Base-by-base conservation (phyloP, 345 rosid genomes). In the Crucihimalaya himalaica region DNA sequence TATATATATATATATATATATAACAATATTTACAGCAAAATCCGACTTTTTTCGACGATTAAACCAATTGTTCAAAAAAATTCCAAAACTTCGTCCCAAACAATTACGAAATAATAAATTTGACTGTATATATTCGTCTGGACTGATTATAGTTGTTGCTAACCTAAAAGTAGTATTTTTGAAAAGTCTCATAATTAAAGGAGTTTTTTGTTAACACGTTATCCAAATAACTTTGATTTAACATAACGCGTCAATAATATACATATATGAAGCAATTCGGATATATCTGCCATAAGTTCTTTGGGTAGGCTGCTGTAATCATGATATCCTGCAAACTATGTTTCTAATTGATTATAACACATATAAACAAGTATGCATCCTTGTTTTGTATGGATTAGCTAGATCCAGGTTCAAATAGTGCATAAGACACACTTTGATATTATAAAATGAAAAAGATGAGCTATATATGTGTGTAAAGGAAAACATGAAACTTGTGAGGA, bases 401-500 rank as follows among this genome's bases (percentile, higher is more conserved):
- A 37, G 50, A 66, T 66, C 43, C 23, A 23, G 12, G 60, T 45
- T 31, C 20, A 39, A 15, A 42, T 55, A 8, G 15, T 4, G 7
- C 16, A 28, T 55, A 39, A 66, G 60, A 56, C 31, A 43, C 23
- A 56, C 16, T 20, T 28, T 42, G 47, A 43, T 35, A 10, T 35
- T 35, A 35, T 35, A 11, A 35, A 35, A 35, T 35, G 39, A 25
- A 52, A 52, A 37, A 25, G 62, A 53, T 19, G 31, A 29, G 73
- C 32, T 54, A 42, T 12, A 27, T 13, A 27, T 48, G 54, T 63
- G 28, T 27, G 29, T 40, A 63, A 40, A 63, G 48, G 25, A 43
- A 52, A 42, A 52, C 40, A 37, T 71, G 53, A 5, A 19, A 61
- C 43, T 71, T 60, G 63, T 63, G 70, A 63, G 69, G 70, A 63